Percentiles rank a stretch among this genome's conserved stretches.
These are phyloP conservation scores for Pistacia vera DNA, from an alignment of 345 rosid genomes.

Conservation along the genomic window DNA sequence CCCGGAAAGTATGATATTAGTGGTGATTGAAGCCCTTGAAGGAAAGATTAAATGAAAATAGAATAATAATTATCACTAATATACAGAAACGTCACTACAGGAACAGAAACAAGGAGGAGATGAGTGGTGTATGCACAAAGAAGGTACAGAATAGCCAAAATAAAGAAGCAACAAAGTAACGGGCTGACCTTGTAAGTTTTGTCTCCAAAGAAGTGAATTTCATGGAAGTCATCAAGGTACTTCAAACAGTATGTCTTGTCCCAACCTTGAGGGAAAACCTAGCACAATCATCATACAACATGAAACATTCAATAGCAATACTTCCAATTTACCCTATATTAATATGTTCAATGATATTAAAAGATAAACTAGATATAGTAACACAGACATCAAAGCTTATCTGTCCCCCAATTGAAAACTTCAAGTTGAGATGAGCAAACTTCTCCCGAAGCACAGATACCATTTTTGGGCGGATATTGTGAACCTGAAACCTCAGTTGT, in stretches of 20 bases:
- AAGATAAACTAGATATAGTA: conserved; percentile 3
- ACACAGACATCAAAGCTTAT: conserved; percentile 92
- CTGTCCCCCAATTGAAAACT: conserved; percentile 97
- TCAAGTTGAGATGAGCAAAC: conserved; percentile 87
- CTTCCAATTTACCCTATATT: background rate
- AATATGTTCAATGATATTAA: conserved; percentile 17
- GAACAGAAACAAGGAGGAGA: background rate
- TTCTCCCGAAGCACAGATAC: conserved; percentile 79
- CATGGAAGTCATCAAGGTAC: conserved; percentile 72
- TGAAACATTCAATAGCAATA: background rate
- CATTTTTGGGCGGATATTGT: conserved; percentile 83
- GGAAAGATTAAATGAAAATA: no score
- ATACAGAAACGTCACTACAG: background rate
- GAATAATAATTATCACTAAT: background rate
- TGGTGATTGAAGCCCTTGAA: background rate
- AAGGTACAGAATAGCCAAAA: background rate
- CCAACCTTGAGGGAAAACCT: conserved; percentile 99
- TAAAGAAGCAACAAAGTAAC: background rate
- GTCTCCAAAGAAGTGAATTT: conserved; percentile 98
- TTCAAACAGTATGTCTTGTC: conserved; percentile 97
- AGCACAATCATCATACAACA: conserved; percentile 19
- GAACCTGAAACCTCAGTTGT: conserved; percentile 61
- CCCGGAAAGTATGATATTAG: background rate
- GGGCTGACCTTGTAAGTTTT: conserved; percentile 84
- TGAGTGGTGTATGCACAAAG: background rate